Conservation (phyloP, 2,329 filamentous ascomycete species). For the Colletotrichum zoysiae region DNA sequence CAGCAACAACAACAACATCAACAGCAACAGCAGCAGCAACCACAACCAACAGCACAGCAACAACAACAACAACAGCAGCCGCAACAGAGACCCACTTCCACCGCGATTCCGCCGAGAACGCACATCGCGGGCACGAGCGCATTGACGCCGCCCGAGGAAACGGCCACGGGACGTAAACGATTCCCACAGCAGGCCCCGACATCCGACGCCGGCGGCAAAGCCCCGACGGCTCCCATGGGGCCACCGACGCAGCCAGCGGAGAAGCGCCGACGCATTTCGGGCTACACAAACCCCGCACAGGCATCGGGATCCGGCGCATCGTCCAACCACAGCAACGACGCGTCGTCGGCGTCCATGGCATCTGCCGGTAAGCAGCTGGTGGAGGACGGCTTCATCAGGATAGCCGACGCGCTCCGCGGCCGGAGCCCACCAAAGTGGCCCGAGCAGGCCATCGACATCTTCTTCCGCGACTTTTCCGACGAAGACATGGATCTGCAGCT, state of each 20-base stretch:
- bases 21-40: conserved; percentile 41
- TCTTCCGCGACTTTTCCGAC: conserved; percentile 69
- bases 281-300: conserved; percentile 43
- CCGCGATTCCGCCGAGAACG: conserved; percentile 55
- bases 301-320: conserved; percentile 26
- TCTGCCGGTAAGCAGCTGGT: conserved; percentile 46
- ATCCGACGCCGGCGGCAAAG: conserved; percentile 33
- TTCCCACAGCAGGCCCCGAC: conserved; percentile 45
- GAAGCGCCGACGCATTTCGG: conserved; percentile 53
- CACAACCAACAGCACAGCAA: conserved; percentile 42
- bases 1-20: conserved; percentile 36
- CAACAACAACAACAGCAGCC: conserved; percentile 44
- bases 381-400: conserved; percentile 53
- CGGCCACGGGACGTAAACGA: conserved; percentile 58
- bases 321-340: conserved; percentile 49
- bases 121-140: conserved; percentile 58
- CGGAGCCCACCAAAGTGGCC: conserved; percentile 62
- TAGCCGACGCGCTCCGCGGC: conserved; percentile 56
- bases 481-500: conserved; percentile 71
- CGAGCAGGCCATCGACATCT: conserved; percentile 69
- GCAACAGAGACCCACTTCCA: conserved; percentile 50
- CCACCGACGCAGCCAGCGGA: conserved; percentile 43
- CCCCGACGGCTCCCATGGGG: conserved; percentile 39
- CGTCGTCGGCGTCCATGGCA: conserved; percentile 41
- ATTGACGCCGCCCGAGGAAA: conserved; percentile 69